Conservation (phyloP, 1,284 basidiomycete species). For the Salmacisia buchloeana region DNA sequence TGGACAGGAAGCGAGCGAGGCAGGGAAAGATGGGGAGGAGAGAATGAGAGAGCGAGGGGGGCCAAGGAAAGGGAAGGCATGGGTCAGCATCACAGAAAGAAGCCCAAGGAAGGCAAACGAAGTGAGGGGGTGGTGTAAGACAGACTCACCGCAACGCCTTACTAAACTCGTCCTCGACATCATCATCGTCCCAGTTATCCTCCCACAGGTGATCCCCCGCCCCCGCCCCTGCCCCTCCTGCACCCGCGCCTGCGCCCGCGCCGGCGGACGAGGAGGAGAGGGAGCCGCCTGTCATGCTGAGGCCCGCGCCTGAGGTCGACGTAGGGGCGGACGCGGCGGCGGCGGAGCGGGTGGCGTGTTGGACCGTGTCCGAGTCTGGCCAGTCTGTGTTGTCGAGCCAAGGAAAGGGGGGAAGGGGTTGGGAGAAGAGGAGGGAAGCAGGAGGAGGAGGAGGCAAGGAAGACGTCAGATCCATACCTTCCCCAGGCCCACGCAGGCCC, state of each 20-base stretch:
- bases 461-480: no score
- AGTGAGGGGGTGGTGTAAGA: background rate
- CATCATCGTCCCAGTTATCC: constrained; percentile 99
- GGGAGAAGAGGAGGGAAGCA: background rate
- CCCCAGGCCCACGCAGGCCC: no score
- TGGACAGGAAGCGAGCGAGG: background rate
- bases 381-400: no score
- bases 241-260: constrained; percentile 16
- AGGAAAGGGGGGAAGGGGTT: no score
- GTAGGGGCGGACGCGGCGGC: constrained; percentile 18
- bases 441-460: background rate
- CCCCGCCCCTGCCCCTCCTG: background rate
- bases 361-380: constrained; percentile 76
- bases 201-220: constrained; percentile 76
- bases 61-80: background rate
- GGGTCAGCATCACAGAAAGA: background rate
- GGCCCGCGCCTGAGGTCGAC: constrained; percentile 18
- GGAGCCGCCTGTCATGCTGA: constrained; percentile 24
- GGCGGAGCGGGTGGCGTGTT: constrained; percentile 56
- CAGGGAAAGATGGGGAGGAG: background rate
- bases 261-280: constrained; percentile 5
- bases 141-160: constrained; percentile 75
- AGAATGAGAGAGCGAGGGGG: background rate
- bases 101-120: background rate
- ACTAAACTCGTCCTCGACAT: constrained; percentile 95